Base-by-base conservation (phyloP, 1,139 yeast species). In the Meyerozyma athensensis region DNA sequence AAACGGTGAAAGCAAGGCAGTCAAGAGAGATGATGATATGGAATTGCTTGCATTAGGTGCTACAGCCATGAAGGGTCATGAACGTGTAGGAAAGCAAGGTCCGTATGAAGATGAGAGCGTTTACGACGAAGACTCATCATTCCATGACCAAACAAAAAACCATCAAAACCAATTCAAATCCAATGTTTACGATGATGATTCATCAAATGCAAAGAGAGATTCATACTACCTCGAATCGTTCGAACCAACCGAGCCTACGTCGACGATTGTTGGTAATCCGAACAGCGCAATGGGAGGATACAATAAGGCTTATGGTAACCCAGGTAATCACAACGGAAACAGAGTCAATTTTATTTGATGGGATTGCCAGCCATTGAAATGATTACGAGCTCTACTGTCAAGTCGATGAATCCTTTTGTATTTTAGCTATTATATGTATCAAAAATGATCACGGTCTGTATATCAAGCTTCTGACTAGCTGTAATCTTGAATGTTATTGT, bases 41-140 rank as follows among this genome's bases (percentile, higher is more conserved):
- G 97, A 89, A 61, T 72, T 90, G 46, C 81, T 83, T 61, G 97
- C 95, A 4, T 72, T 90, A 44, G 96, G 96, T 38, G 92, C 85
- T 22, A 79, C 94, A 13, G 96, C 94, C 3, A 77, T 87, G 77
- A 85, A 77, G 50, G 87, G 90, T 7, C 87, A 82, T 56, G 87
- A 75, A 42, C 66, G 67, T 43, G 60, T 59, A 22, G 62, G 60
- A 19, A 56, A 55, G 30, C 37, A 43, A 10, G 39, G 44, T 14
- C 42, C 38, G 1, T 61, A 48, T 37, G 70, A 63, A 35, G 67
- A 63, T 28, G 70, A 61, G 16, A 59, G 63, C 3, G 53, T 56
- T 7, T 62, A 58, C 40, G 70, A 65, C 31, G 72, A 63, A 17
- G 68, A 61, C 28, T 52, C 54, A 4, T 39, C 44, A 22, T 41